Base-by-base conservation (phyloP, 225 moss, liverwort and hornwort genomes). In the Anthoceros angustus region DNA sequence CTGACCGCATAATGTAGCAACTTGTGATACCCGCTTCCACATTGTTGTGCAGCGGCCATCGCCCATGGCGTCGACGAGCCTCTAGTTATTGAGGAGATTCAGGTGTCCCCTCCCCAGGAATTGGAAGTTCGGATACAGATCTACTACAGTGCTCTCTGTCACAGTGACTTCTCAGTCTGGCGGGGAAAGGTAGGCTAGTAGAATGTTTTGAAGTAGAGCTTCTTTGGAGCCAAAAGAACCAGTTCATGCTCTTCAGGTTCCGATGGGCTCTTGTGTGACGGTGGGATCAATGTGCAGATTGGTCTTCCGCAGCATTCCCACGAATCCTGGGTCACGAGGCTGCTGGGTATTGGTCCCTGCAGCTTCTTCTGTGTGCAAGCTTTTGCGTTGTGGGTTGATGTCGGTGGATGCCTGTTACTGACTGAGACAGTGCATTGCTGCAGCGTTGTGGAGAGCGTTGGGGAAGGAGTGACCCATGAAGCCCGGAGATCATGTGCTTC, bases 361-460 rank as follows among this genome's bases (percentile, higher is more conserved):
- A n/a, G 23, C 25, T 61, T 71, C 25, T 32, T 64, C 72, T 43
- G 6, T 65, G 41, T 20, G 20, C 24, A 71, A 21, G 7, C 12
- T 16, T 42, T 43, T 46, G 25, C 24, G 10, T 67, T 67, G 71
- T 42, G 12, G 16, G 2, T 1, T 66, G 23, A 20, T 41, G 10
- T 23, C 41, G 5, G 3, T 12, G 15, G 10, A 8, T 41, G 66
- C 15, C 21, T 12, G n/a, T 41, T 42, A 40, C 24, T 66, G 0
- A 1, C 43, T 66, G 66, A 66, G 3, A 21, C 5, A 14, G 41
- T n/a, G 41, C 41, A 43, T 11, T 42, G 42, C 61, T 38, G 45
- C 94, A 98, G 95, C 71, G 82, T 98, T 68, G 88, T 98, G 7
- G 95, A 98, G 69, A 98, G 95, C 71, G 95, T 98, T 69, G 95